Evolutionary conservation across 2,329 filamentous ascomycete species (phyloP).

Genomic region (Neophaeococcomyces aloes): DNA sequence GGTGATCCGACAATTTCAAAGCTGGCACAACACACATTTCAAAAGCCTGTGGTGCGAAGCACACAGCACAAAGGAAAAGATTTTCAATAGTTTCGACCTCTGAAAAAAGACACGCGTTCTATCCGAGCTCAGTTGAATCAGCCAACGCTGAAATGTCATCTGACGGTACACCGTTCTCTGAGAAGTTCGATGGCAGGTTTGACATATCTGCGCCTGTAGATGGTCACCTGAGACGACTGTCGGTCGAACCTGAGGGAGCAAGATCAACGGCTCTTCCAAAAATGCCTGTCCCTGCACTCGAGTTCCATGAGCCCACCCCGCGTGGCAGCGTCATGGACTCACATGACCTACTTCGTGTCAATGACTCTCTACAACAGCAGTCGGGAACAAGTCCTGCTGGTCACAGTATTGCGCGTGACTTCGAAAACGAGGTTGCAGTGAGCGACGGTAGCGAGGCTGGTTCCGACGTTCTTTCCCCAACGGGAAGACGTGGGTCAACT

Average conservation of each 20-base stretch:
- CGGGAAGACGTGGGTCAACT: conserved; percentile 28
- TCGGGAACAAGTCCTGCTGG: conserved; percentile 16
- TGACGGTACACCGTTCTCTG: conserved; percentile 54
- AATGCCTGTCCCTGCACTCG: conserved; percentile 28
- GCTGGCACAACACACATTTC: conserved; percentile 5
- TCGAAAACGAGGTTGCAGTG: conserved; percentile 62
- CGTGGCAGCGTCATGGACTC: conserved; percentile 27
- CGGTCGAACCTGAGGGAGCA: background rate
- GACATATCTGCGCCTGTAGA: conserved; percentile 61
- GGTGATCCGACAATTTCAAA: background rate
- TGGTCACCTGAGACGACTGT: conserved; percentile 57
- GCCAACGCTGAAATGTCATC: conserved; percentile 29
- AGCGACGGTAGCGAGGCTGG: conserved; percentile 44
- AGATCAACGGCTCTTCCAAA: conserved; percentile 41
- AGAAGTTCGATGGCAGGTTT: conserved; percentile 49
- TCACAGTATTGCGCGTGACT: conserved; percentile 54
- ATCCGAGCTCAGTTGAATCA: background rate
- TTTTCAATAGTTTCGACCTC: conserved; percentile 1
- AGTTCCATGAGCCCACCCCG: conserved; percentile 13
- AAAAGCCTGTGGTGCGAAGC: conserved; percentile 1
- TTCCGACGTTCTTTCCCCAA: conserved; percentile 24
- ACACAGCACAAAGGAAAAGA: background rate
- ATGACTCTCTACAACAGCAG: conserved; percentile 13
- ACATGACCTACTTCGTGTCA: conserved; percentile 32
- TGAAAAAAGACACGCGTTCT: too few species aligned